Base-by-base conservation (phyloP, 768 basidiomycete species). In the Lactarius sp. region DNA sequence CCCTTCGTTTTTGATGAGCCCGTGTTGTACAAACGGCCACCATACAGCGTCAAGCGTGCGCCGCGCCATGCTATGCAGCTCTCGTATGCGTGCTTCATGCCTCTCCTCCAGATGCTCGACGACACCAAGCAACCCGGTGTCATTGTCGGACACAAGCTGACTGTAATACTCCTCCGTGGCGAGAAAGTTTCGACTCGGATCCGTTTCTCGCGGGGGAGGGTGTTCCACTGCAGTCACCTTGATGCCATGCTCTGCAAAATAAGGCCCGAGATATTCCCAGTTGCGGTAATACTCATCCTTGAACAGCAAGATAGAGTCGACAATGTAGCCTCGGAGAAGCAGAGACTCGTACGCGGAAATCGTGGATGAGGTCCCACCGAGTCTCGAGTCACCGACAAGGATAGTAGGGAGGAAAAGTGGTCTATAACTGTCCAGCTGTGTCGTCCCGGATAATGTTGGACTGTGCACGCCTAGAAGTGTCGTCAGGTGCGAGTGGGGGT, bases 21-120 rank as follows among this genome's bases (percentile, higher is more conserved):
- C 84, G 67, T 98, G 96, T 71, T 98, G 96, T 1, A 94, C 92
- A 71, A 98, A 98, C 0, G 96, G 96, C 93, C 94, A 98, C 96
- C 96, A 98, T 51, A 97, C 79, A 2, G 80, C 80, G 58, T 93
- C 81, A 50, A 90, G 77, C 0, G 94, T 87, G 42, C 94, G 82
- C 10, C 77, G 77, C 3, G 92, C 84, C 85, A 96, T 92, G 0
- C 87, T 81, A 54, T 85, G 81, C 8, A 98, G 82, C 50, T 89
- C 84, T 12, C 79, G 71, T n/a, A 97, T 73, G 6, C 96, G 81
- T n/a, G 73, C 69, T 0, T 71, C 65, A 73, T 98, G 95, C 41
- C 81, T 77, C 9, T 71, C 64, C 67, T 92, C 85, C 31, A 98
- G 75, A 68, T 85, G 79, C 4, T 77, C 73, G 3, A 92, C 73